Evolutionary conservation across 495 filamentous ascomycete genomes (phyloP).

Genomic region (Aspergillus biplanus): DNA sequence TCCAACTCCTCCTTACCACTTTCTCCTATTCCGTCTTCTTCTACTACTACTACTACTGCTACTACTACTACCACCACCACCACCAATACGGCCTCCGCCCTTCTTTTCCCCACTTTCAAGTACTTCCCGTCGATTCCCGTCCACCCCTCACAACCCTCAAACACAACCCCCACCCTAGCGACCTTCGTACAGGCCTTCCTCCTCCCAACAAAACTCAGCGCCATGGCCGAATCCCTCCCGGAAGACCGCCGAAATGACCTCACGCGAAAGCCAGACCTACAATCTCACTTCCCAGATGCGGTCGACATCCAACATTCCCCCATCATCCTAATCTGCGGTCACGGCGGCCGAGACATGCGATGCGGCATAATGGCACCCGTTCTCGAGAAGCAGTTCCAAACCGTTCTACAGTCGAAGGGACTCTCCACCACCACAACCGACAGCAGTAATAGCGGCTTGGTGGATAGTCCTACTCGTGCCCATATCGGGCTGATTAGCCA

Average conservation of each 20-base stretch:
- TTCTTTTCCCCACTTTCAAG: constrained; percentile 78
- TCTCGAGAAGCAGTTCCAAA: constrained; percentile 68
- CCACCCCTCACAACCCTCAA: constrained; percentile 15
- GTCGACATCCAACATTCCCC: constrained; percentile 65
- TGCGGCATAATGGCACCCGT: constrained; percentile 82
- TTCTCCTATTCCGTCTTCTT: constrained; percentile 39
- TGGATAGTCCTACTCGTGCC: constrained; percentile 43
- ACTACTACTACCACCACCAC: too few relatives aligned
- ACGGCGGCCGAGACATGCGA: constrained; percentile 74
- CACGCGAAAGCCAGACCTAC: constrained; percentile 34
- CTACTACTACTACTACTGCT: constrained; percentile 9
- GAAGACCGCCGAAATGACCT: constrained; percentile 33
- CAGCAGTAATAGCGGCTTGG: constrained; percentile 14
- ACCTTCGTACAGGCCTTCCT: constrained; percentile 46
- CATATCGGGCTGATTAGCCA: constrained; percentile 81
- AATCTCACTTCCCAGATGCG: constrained; percentile 41
- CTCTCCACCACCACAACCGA: constrained; percentile 25
- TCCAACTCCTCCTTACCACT: constrained; percentile 69
- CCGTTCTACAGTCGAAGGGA: constrained; percentile 43
- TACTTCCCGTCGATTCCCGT: constrained; percentile 71
- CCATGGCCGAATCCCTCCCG: constrained; percentile 57
- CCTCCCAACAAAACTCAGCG: constrained; percentile 61
- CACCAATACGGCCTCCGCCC: constrained; percentile 58
- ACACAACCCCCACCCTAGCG: constrained; percentile 28
- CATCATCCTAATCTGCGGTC: constrained; percentile 81